Conservation (phyloP, 805 yeast genomes). For the Candida sanyiensis region DNA sequence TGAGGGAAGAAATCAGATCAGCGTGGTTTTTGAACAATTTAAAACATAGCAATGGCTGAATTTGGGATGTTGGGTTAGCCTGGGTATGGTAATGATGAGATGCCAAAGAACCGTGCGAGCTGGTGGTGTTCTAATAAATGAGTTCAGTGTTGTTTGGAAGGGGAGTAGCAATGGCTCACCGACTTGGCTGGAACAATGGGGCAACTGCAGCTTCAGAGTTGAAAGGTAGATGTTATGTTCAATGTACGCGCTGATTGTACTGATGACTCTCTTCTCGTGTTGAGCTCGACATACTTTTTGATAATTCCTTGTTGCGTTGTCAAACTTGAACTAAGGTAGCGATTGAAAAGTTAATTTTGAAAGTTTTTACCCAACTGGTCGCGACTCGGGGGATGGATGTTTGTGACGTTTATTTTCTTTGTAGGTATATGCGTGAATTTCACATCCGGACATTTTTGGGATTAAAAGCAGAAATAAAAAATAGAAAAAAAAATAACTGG, state of each 20-base stretch:
- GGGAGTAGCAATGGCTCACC: too few relatives aligned
- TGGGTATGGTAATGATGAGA: too few relatives aligned
- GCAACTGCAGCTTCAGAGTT: too few relatives aligned
- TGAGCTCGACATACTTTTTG: conserved; percentile 10
- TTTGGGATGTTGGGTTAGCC: too few relatives aligned
- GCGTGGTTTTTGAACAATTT: too few relatives aligned
- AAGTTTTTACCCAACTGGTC: conserved; percentile 8
- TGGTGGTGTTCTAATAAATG: background rate
- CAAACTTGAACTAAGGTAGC: conserved; percentile 8
- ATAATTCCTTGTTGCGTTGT: conserved; percentile 11
- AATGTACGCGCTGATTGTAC: background rate
- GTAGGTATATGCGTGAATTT: background rate
- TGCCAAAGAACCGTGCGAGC: too few relatives aligned
- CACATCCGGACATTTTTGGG: background rate
- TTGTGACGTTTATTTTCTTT: conserved; percentile 2
- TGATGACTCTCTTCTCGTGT: background rate
- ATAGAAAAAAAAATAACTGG: too few relatives aligned
- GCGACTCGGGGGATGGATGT: background rate
- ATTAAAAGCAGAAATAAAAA: too few relatives aligned
- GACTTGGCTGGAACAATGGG: too few relatives aligned
- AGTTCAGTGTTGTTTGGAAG: background rate
- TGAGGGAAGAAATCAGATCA: background rate
- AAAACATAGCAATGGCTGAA: too few relatives aligned
- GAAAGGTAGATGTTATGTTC: too few relatives aligned
- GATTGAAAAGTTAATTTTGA: conserved; percentile 10